Base-by-base conservation (phyloP, 2,329 filamentous ascomycete genomes). In the Aspergillus spinulosporus region DNA sequence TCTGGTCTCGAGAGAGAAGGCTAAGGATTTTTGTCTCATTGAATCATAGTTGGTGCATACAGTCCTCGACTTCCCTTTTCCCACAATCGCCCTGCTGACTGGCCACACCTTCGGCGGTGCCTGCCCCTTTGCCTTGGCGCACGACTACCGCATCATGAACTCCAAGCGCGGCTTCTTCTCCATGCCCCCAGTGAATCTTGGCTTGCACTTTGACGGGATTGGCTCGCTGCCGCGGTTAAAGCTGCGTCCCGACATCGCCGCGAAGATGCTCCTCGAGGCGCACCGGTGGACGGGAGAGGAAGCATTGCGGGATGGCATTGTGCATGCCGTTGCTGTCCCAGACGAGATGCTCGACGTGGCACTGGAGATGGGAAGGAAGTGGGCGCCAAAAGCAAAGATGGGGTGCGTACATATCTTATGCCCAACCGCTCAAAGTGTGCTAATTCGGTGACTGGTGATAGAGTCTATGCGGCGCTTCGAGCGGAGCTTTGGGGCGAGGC, bases 211-310 rank as follows among this genome's bases (percentile, higher is more conserved):
- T 57, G 78, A 79, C 11, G 82, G 81, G 7, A 83, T 84, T 47
- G 81, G 81, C 3, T 70, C 75, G 2, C 71, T 84, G 5, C 79
- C 80, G 1, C 74, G 80, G 1, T 69, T 82, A 5, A 84, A 84
- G 62, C 72, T 84, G 2, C 72, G 68, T 0, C 79, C 80, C 7
- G 72, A 77, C 45, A 67, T 83, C n/a, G 80, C 81, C 11, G 69
- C 80, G 4, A 82, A 81, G 63, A 83, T 84, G 80, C 66, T 84
- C 31, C 72, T 83, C 3, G 81, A 84, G 63, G 82, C 80, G 14
- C 78, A 84, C 56, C 72, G 68, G 39, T 84, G 80, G 80, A 84
- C 81, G 0, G 80, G 78, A 0, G 72, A 76, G 58, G 74, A 80
- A 56, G 81, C 81, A 2, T 57, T 80, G 4, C 66, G 72, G 56